Conservation (phyloP, 2,329 filamentous ascomycete species). For the Cladophialophora bantiana region DNA sequence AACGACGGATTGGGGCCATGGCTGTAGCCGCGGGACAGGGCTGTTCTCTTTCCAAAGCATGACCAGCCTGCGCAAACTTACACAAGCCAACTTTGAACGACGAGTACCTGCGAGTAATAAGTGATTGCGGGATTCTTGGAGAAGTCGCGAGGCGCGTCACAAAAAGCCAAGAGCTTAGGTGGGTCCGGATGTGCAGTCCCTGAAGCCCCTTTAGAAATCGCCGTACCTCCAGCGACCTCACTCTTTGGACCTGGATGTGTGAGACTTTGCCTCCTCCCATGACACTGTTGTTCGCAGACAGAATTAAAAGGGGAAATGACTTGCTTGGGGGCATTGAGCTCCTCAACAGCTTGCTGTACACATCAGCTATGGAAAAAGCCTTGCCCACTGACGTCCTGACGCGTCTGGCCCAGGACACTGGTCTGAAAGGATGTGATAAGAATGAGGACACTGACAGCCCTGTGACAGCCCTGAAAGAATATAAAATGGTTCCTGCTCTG, state of each 20-base stretch:
- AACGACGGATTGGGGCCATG: conserved; percentile 52
- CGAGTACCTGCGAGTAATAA: background rate
- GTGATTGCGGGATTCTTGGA: background rate
- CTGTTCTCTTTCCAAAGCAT: background rate
- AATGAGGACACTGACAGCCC: background rate
- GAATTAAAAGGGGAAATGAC: background rate
- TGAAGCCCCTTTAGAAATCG: background rate
- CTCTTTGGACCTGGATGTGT: background rate
- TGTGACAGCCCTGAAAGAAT: background rate
- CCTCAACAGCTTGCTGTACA: background rate
- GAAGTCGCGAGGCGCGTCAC: conserved; percentile 19
- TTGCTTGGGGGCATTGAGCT: background rate
- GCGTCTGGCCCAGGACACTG: background rate
- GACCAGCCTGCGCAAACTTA: background rate
- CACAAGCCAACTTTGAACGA: background rate
- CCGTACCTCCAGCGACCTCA: background rate
- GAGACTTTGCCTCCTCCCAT: background rate
- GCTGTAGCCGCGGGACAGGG: background rate
- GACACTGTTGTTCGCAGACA: background rate
- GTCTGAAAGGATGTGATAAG: background rate
- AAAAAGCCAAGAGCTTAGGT: conserved; percentile 28
- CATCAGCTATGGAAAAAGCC: background rate
- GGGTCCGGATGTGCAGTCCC: background rate
- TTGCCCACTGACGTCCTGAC: background rate
- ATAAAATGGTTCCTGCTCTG: background rate